phyloP scores from a whole-genome alignment of 352 stramenopile genomes.

The Phytophthora tubulina region DNA sequence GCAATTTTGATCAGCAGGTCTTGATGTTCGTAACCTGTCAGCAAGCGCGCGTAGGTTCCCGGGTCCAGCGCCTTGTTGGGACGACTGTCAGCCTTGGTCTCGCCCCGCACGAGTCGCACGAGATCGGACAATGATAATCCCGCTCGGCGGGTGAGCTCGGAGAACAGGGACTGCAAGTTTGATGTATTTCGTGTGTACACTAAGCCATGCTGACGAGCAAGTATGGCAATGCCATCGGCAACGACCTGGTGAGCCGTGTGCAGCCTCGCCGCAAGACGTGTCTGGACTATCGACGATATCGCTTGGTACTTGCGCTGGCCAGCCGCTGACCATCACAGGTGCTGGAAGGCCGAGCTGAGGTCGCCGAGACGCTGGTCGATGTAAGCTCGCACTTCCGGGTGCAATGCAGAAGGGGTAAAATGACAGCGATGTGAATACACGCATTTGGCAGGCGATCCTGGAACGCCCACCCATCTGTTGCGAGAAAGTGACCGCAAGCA shows the following conservation, averaged over 20 bases:
- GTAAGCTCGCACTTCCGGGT: not conserved
- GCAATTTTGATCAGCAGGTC: not conserved
- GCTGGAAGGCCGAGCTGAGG: not conserved
- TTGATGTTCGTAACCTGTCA: not conserved
- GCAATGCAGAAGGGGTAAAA: not conserved
- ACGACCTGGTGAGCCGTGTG: not conserved
- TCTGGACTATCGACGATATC: not conserved
- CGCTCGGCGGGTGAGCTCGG: not conserved
- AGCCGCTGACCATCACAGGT: not conserved
- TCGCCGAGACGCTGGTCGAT: not conserved
- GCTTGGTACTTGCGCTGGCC: not conserved
- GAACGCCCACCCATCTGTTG: not conserved
- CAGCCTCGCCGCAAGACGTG: not conserved
- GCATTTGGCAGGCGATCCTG: not conserved
- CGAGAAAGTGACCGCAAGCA: not conserved
- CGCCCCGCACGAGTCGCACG: not conserved
- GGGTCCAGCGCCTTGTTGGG: not conserved
- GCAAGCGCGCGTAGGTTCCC: not conserved
- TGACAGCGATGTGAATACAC: not conserved
- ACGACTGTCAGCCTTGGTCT: not conserved
- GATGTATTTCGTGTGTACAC: not conserved
- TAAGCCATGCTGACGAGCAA: not conserved
- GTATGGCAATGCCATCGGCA: not conserved
- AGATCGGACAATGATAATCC: not conserved
- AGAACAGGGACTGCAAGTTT: not conserved